These are phyloP conservation scores for Boletales sp. DNA, from an alignment of 768 basidiomycete species.

Conservation along the genomic window DNA sequence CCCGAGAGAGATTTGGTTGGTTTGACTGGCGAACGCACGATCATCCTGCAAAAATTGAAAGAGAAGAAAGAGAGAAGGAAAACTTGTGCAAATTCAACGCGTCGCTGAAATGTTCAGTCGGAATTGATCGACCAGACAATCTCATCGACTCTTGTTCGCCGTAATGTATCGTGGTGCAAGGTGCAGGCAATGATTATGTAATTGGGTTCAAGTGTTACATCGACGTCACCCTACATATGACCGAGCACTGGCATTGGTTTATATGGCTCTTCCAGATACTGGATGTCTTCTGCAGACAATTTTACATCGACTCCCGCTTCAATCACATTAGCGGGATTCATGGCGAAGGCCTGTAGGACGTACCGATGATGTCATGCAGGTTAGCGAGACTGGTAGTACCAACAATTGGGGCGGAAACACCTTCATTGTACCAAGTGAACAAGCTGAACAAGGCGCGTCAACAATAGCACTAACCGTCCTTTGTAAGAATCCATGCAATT, in stretches of 20 bases:
- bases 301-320: slow-evolving; percentile 37
- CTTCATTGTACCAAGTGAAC: slow-evolving; percentile 8
- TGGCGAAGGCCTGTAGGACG: slow-evolving; percentile 1
- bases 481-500: slow-evolving; percentile 36
- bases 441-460: not conserved
- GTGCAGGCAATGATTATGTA: slow-evolving; percentile 12
- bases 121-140: slow-evolving; percentile 1
- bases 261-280: slow-evolving; percentile 45
- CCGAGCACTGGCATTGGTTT: slow-evolving; percentile 38
- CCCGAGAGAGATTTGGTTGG: slow-evolving; percentile 7
- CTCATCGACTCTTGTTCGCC: slow-evolving; percentile 6
- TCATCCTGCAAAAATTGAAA: slow-evolving; percentile 15
- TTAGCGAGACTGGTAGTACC: slow-evolving; percentile 41
- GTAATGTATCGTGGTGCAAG: too few species aligned
- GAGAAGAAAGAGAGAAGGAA: not conserved
- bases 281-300: slow-evolving; percentile 47
- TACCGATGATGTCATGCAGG: slow-evolving; percentile 39
- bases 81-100: too few species aligned
- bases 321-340: slow-evolving; percentile 4
- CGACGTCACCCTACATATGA: slow-evolving; percentile 19
- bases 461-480: slow-evolving; percentile 22
- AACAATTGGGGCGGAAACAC: slow-evolving; percentile 42
- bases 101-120: not conserved
- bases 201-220: not conserved
- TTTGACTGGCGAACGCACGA: slow-evolving; percentile 28